phyloP scores from a whole-genome alignment of 164 flowering plant genomes.

The Cinnamomum chago region DNA sequence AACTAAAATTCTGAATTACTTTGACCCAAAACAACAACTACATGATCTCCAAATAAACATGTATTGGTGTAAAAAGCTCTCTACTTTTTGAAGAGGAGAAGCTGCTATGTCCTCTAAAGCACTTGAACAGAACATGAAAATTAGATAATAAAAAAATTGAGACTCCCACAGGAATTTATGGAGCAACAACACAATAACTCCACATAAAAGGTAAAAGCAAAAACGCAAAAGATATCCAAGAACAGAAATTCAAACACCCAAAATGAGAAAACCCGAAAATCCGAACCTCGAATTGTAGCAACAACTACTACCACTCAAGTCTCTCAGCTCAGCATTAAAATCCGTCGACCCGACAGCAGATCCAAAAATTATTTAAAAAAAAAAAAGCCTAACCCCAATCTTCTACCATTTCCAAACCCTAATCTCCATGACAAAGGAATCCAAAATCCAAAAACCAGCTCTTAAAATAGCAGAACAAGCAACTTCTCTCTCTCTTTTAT shows the following conservation, averaged over 20 bases:
- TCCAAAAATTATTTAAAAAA: too few relatives aligned
- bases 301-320: background rate
- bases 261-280: too few relatives aligned
- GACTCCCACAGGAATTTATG: background rate
- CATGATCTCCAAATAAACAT: background rate
- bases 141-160: background rate
- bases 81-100: background rate
- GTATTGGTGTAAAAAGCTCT: too few relatives aligned
- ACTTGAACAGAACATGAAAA: background rate
- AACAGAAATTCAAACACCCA: background rate
- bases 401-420: background rate
- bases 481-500: background rate
- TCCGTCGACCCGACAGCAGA: background rate
- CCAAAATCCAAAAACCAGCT: background rate
- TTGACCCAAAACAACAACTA: background rate
- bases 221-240: background rate
- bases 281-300: background rate
- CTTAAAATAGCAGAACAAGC: background rate
- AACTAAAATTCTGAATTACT: background rate
- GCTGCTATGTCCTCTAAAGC: background rate
- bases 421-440: background rate
- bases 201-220: background rate
- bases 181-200: background rate
- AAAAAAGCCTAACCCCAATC: background rate
- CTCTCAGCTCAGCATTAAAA: background rate